Conservation (phyloP, 2,329 filamentous ascomycete species). For the Huntiella abstrusa region DNA sequence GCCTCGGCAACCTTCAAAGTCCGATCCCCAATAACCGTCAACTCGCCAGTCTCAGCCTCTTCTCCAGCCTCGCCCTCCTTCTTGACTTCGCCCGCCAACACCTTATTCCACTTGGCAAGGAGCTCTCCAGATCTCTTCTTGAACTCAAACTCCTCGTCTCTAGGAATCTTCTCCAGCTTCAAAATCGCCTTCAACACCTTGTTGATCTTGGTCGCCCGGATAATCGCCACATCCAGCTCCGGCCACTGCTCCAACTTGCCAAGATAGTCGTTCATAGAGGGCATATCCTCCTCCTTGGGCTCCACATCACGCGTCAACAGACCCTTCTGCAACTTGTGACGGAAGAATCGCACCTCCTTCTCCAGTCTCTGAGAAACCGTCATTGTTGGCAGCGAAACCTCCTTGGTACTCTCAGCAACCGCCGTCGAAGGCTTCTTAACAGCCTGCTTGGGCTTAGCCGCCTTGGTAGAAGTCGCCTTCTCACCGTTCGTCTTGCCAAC, state of each 20-base stretch:
- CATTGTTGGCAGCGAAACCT: slow-evolving; percentile 24
- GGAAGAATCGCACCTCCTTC: slow-evolving; percentile 75
- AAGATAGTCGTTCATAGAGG: slow-evolving; percentile 56
- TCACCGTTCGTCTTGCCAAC: slow-evolving; percentile 34
- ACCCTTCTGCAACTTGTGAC: slow-evolving; percentile 87
- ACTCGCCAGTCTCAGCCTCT: slow-evolving; percentile 20
- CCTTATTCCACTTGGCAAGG: slow-evolving; percentile 75
- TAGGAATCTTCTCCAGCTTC: slow-evolving; percentile 69
- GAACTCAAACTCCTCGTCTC: slow-evolving; percentile 78
- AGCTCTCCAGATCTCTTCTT: slow-evolving; percentile 64
- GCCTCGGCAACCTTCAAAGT: slow-evolving; percentile 23
- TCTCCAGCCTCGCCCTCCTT: slow-evolving; percentile 29
- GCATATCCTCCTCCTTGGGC: slow-evolving; percentile 76
- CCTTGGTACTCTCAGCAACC: slow-evolving; percentile 26
- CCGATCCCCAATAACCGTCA: slow-evolving; percentile 19
- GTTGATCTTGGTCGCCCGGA: slow-evolving; percentile 88
- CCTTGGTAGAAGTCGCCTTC: slow-evolving; percentile 23
- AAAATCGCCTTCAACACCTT: slow-evolving; percentile 92
- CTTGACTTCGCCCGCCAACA: slow-evolving; percentile 43
- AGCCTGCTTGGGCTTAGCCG: slow-evolving; percentile 31
- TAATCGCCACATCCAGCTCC: slow-evolving; percentile 76
- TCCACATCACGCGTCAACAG: slow-evolving; percentile 69
- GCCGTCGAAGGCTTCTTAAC: slow-evolving; percentile 36
- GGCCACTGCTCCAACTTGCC: slow-evolving; percentile 60
- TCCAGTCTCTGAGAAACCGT: slow-evolving; percentile 39